phyloP scores from a whole-genome alignment of 495 filamentous ascomycete genomes.

The Talaromyces proteolyticus region DNA sequence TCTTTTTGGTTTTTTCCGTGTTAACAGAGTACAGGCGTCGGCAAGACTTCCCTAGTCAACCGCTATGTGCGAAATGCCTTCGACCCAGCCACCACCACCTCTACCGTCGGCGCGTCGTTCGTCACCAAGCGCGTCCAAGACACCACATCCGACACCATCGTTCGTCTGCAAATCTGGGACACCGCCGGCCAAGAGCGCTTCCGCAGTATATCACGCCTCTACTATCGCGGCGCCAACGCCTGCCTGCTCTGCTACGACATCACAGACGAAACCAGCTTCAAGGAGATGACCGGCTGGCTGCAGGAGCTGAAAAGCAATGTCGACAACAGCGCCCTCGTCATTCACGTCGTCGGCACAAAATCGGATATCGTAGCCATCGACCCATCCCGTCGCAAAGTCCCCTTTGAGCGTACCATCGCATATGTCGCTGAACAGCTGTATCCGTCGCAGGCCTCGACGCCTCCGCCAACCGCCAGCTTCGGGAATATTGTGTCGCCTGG shows the following conservation, averaged over 20 bases:
- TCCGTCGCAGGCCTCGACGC: slow-evolving; percentile 56
- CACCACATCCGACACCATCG: slow-evolving; percentile 68
- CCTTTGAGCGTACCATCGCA: slow-evolving; percentile 89
- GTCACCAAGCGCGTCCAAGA: slow-evolving; percentile 89
- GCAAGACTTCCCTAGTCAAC: slow-evolving; percentile 88
- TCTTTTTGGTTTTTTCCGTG: background rate
- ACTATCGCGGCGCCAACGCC: slow-evolving; percentile 93
- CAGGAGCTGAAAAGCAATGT: slow-evolving; percentile 70
- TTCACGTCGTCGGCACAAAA: slow-evolving; percentile 96
- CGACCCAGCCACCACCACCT: slow-evolving; percentile 57
- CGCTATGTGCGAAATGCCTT: slow-evolving; percentile 81
- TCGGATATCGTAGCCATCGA: slow-evolving; percentile 82
- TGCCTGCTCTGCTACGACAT: slow-evolving; percentile 95
- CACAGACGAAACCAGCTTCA: slow-evolving; percentile 77
- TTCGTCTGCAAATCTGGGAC: slow-evolving; percentile 89
- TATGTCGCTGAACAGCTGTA: slow-evolving; percentile 90
- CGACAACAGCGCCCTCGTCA: slow-evolving; percentile 62
- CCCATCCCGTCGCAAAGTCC: slow-evolving; percentile 69
- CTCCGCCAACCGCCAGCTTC: slow-evolving; percentile 53
- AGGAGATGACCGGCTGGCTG: slow-evolving; percentile 92
- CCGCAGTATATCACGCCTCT: slow-evolving; percentile 84
- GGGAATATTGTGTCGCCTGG: slow-evolving; percentile 19
- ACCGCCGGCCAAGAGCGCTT: slow-evolving; percentile 96
- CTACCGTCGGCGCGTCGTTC: slow-evolving; percentile 91
- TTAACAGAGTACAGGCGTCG: slow-evolving; percentile 55